Percentiles rank a stretch among this genome's conserved stretches.
These are phyloP conservation scores for Scedosporium apiospermum DNA, from an alignment of 2,329 filamentous ascomycete genomes.

Conservation along the genomic window DNA sequence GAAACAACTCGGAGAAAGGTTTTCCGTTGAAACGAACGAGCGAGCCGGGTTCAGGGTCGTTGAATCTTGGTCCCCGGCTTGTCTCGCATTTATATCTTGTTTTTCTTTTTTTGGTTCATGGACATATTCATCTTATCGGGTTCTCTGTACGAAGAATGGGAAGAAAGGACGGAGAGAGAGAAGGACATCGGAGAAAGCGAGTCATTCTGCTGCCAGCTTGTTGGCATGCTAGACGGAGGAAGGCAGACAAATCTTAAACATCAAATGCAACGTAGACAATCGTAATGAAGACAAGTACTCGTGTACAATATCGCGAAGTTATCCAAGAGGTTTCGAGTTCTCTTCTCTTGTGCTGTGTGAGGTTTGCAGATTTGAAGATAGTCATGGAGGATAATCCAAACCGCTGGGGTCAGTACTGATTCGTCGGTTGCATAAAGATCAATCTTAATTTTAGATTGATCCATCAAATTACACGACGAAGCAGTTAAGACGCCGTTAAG, in stretches of 20 bases:
- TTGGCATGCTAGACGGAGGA: neutral
- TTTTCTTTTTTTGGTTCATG: neutral
- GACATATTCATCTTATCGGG: constrained; percentile 2
- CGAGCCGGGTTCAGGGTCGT: neutral
- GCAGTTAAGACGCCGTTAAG: too few relatives aligned
- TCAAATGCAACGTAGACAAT: constrained; percentile 6
- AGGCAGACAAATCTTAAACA: constrained; percentile 2
- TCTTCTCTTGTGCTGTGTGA: neutral
- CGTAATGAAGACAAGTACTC: constrained; percentile 4
- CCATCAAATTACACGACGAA: too few relatives aligned
- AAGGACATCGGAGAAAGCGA: neutral
- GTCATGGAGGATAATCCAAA: too few relatives aligned
- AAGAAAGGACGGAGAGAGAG: neutral
- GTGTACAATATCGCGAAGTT: constrained; percentile 2
- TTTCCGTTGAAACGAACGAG: constrained; percentile 9
- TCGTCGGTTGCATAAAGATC: too few relatives aligned
- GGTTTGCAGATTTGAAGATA: neutral
- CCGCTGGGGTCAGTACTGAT: too few relatives aligned
- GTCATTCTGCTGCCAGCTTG: neutral
- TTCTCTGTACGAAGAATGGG: neutral
- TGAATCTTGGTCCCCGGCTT: neutral
- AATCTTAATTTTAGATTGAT: too few relatives aligned
- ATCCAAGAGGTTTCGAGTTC: neutral
- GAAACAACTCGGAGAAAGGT: neutral
- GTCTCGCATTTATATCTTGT: neutral